Percentiles rank a stretch among this genome's conserved stretches.
phyloP scores from a whole-genome alignment of 805 yeast species.

The Kluyveromyces nonfermentans region DNA sequence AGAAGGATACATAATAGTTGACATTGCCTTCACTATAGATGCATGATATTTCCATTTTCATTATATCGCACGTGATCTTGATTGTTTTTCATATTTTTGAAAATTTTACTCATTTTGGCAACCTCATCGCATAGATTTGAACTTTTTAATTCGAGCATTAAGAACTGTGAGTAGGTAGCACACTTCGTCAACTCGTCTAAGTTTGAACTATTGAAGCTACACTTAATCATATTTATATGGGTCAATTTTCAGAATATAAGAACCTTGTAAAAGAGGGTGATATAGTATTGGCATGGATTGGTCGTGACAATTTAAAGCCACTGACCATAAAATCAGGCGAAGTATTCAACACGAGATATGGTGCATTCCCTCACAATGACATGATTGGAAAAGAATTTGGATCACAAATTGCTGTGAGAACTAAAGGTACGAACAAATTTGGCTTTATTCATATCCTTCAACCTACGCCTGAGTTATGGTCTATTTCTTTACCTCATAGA shows the following conservation, averaged over 20 bases:
- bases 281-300: slow-evolving; percentile 75
- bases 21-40: neutral
- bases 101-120: neutral
- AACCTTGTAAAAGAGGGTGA: slow-evolving; percentile 76
- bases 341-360: slow-evolving; percentile 74
- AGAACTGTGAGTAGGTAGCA: no score
- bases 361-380: slow-evolving; percentile 72
- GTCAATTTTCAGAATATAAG: slow-evolving; percentile 46
- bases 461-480: slow-evolving; percentile 96
- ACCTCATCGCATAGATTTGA: neutral
- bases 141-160: no score
- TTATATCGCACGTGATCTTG: neutral
- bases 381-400: slow-evolving; percentile 84
- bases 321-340: slow-evolving; percentile 51
- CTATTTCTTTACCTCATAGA: slow-evolving; percentile 89
- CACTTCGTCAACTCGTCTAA: no score
- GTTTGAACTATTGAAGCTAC: no score
- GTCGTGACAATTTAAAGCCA: slow-evolving; percentile 74
- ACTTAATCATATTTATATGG: slow-evolving; percentile 8
- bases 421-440: slow-evolving; percentile 43
- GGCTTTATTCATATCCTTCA: slow-evolving; percentile 83
- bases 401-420: slow-evolving; percentile 63
- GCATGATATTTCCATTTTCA: no score
- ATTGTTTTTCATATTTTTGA: neutral
- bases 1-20: no score